Base-by-base conservation (phyloP, 78 protist species). In the Cavenderia fasciculata region DNA sequence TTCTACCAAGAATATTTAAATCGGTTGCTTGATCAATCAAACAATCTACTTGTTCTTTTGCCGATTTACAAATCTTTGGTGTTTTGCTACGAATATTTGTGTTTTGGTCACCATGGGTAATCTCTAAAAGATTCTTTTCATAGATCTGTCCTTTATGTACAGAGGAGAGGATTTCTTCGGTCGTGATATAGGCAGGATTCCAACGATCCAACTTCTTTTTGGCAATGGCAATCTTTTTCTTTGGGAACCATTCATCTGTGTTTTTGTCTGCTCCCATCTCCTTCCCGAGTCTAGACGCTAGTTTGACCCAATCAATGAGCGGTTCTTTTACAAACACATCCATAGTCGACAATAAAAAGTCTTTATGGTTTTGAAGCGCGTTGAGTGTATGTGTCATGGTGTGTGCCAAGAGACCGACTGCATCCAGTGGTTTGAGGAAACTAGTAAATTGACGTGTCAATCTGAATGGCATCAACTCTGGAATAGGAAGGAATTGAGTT, bases 391-490 rank as follows among this genome's bases (percentile, higher is more conserved):
- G 73, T 38, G 85, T 77, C 97, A 96, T 95, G 31, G 69, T 65
- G 25, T 47, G 85, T 46, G 54, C 86, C 14, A 96, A n/a, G 41
- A 94, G 43, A 7, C 93, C 97, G 21, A 74, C 85, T 2, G 91
- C 19, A 36, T 73, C 92, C 36, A 82, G 74, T n/a, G 98, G 98
- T 18, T 4, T 7, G 33, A 95, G 52, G 57, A 95, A 38, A 11
- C 43, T 47, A 16, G 71, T 59, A 46, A 97, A 54, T 57, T 96
- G 98, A 29, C 95, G 79, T 31, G 98, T 94, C 41, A 97, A 56
- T 41, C 99, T 97, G 94, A 98, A 95, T 12, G 98, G 99, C 86
- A 97, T 72, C 44, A 98, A 61, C 82, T 98, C 99, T 1, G 99
- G 99, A 5, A 96, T 72, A 2, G 96, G 98, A 27, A 97, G 95